Evolutionary conservation across 2,329 filamentous ascomycete species (phyloP).

Genomic region (Colletotrichum ledebouriae): DNA sequence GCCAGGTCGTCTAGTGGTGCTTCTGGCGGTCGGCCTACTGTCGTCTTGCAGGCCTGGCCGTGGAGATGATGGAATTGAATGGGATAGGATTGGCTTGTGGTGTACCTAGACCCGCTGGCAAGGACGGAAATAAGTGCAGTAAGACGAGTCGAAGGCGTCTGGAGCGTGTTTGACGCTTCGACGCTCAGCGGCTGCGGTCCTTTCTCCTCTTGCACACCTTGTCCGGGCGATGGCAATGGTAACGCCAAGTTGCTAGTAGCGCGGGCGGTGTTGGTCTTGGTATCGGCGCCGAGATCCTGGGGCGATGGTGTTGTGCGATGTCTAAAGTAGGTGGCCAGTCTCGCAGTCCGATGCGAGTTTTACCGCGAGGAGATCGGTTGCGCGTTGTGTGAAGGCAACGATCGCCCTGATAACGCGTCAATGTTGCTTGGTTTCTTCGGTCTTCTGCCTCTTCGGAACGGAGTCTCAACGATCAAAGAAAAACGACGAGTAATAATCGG

Average conservation of each 20-base stretch:
- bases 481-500: too few relatives aligned
- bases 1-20: conserved; percentile 5
- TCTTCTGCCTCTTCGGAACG: too few relatives aligned
- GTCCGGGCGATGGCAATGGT: conserved; percentile 11
- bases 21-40: conserved; percentile 9
- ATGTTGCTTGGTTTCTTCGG: too few relatives aligned
- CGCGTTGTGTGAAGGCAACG: too few relatives aligned
- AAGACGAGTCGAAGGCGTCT: conserved; percentile 2
- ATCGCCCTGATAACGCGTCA: too few relatives aligned
- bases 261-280: conserved; percentile 15
- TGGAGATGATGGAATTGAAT: conserved; percentile 7
- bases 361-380: too few relatives aligned
- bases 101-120: conserved; percentile 17
- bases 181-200: too few relatives aligned
- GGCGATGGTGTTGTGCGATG: conserved; percentile 11
- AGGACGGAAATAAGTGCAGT: background rate
- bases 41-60: background rate
- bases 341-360: background rate
- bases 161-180: background rate
- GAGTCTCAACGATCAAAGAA: too few relatives aligned
- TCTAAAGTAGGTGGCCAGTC: background rate
- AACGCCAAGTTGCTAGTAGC: conserved; percentile 21
- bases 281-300: conserved; percentile 10
- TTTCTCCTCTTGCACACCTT: background rate
- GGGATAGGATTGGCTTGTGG: background rate